Evolutionary conservation across 129 eudicot species (phyloP).

Genomic region (Tagetes erecta): DNA sequence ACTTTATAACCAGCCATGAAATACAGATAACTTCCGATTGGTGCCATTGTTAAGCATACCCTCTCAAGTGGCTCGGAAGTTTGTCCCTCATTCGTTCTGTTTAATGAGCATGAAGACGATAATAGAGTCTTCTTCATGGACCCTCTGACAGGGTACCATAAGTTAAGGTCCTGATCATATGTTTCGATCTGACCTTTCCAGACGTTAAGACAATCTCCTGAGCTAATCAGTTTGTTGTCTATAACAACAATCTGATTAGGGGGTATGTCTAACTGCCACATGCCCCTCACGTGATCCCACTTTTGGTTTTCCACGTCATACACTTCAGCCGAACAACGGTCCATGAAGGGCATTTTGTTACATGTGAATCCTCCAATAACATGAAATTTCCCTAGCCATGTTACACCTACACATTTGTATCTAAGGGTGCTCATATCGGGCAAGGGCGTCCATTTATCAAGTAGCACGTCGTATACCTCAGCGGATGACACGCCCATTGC

Average conservation of each 20-base stretch:
- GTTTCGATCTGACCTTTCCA: slow-evolving; percentile 73
- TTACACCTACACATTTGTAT: slow-evolving; percentile 57
- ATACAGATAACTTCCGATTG: slow-evolving; percentile 42
- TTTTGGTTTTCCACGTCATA: slow-evolving; percentile 24
- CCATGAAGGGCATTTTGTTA: slow-evolving; percentile 33
- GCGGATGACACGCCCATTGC: slow-evolving; percentile 42
- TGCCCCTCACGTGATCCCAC: slow-evolving; percentile 48
- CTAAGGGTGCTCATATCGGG: slow-evolving; percentile 48
- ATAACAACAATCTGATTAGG: slow-evolving; percentile 57
- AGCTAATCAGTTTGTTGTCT: slow-evolving; percentile 43
- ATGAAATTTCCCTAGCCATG: slow-evolving; percentile 51
- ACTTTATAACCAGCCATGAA: slow-evolving; percentile 47
- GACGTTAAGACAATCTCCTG: slow-evolving; percentile 59
- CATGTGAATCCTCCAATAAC: slow-evolving; percentile 58
- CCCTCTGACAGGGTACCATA: slow-evolving; percentile 54
- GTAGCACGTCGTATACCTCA: slow-evolving; percentile 49
- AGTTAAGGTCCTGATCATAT: slow-evolving; percentile 40
- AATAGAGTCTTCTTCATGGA: slow-evolving; percentile 33
- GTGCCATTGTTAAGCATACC: slow-evolving; percentile 53
- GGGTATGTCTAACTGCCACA: slow-evolving; percentile 70
- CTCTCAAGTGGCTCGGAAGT: slow-evolving; percentile 22
- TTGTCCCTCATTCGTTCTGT: slow-evolving; percentile 23
- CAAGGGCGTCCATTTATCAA: slow-evolving; percentile 46
- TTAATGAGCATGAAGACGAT: slow-evolving; percentile 17
- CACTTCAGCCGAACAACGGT: slow-evolving; percentile 61